Evolutionary conservation across 1,284 basidiomycete genomes (phyloP), one percentile per base, ranked within the genome.

Genomic region (Rugosomyces carneus): DNA sequence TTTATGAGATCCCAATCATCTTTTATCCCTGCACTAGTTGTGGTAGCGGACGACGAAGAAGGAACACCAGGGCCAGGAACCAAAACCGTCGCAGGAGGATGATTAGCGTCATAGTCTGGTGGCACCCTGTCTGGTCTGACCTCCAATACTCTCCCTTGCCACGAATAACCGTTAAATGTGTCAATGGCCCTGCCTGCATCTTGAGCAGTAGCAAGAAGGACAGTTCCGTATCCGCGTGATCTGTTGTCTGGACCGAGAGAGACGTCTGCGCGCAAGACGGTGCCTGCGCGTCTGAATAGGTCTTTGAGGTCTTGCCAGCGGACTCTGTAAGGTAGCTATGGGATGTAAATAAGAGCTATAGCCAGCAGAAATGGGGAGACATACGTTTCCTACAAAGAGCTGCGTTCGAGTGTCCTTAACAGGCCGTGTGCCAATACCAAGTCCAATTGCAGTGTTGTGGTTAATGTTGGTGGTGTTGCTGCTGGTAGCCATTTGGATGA

Each of bases 271-370:
- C 95, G 83, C 16, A 97, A 76, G 45, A 99, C 93, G 0, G 93
- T 95, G 39, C 95, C 95, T 1, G 93, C 89, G 55, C 90, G 87
- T 41, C 95, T 84, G 66, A 98, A 97, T 40, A 98, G 80, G 64
- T 98, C 95, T 61, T 99, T 98, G 54, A 99, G 80, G 67, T 99
- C 95, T 70, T 97, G 93, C 93, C 93, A 97, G 53, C 91, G 82
- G 23, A 93, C 91, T 53, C 90, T 78, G 68, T 93, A 93, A 0
- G 93, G 92, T 13, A 96, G 77, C 87, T 93, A 66, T 23, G 44
- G 44, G 37, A 39, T 55, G 47, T 32, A 40, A 15, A 35, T 37
- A 21, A 36, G 41, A 20, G 16, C 5, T 11, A 18, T 44, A 26
- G 6, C 3, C 13, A 5, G 34, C 40, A 45, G 23, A 24, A 31